Conservation (phyloP, 495 filamentous ascomycete species). For the Tuber umbilicatum region DNA sequence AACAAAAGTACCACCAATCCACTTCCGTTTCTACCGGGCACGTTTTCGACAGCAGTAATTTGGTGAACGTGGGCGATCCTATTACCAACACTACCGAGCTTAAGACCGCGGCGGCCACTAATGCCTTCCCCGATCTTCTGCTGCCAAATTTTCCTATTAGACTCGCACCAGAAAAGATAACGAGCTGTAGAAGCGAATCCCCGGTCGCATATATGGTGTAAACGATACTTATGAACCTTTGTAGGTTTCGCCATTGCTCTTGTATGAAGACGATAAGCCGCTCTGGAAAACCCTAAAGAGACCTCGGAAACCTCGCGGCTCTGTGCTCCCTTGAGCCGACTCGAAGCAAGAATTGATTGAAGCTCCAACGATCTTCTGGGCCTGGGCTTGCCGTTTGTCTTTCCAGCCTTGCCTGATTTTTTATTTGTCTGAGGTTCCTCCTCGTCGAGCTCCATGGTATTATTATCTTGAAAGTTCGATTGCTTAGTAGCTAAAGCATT, state of each 20-base stretch:
- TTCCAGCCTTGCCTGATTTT: slow-evolving; percentile 21
- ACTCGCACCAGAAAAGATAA: slow-evolving; percentile 39
- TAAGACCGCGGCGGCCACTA: slow-evolving; percentile 33
- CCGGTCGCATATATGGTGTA: slow-evolving; percentile 35
- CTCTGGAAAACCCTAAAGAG: slow-evolving; percentile 27
- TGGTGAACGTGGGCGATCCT: slow-evolving; percentile 37
- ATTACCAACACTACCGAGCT: slow-evolving; percentile 34
- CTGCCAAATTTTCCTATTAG: slow-evolving; percentile 38
- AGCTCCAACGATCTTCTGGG: slow-evolving; percentile 15
- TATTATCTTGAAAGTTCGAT: not conserved
- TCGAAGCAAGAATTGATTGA: slow-evolving; percentile 22
- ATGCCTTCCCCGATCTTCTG: slow-evolving; percentile 39
- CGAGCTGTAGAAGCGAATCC: slow-evolving; percentile 32
- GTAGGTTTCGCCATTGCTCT: slow-evolving; percentile 36
- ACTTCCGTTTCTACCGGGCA: slow-evolving; percentile 33
- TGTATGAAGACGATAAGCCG: slow-evolving; percentile 37
- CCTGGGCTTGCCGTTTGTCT: slow-evolving; percentile 18
- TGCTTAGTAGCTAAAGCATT: slow-evolving; percentile 25
- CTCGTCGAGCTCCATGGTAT: slow-evolving; percentile 10
- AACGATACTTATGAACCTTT: slow-evolving; percentile 37
- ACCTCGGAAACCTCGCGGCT: slow-evolving; percentile 18
- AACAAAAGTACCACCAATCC: slow-evolving; percentile 35
- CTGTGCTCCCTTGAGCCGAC: slow-evolving; percentile 5
- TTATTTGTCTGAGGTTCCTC: slow-evolving; percentile 13
- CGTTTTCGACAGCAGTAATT: slow-evolving; percentile 35